Percentiles rank a stretch among this genome's conserved stretches.
These are phyloP conservation scores for Lodderomyces pseudojiufengensis DNA, from an alignment of 1,139 yeast species.

Conservation along the genomic window DNA sequence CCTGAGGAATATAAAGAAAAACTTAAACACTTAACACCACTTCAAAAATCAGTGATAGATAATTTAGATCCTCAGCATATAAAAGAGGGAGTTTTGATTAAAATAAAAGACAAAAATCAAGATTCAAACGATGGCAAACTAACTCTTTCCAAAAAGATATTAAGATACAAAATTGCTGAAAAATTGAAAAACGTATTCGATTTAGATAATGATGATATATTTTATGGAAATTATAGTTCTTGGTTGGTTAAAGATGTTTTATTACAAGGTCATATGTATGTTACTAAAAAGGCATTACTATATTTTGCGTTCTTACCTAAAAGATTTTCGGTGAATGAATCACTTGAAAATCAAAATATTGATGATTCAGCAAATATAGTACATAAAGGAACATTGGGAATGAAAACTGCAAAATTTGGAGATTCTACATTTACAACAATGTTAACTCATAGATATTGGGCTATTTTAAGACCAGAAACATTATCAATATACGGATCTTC, in stretches of 20 bases:
- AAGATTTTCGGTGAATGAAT: constrained; percentile 14
- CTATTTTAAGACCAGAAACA: constrained; percentile 65
- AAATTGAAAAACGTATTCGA: constrained; percentile 36
- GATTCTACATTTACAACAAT: constrained; percentile 36
- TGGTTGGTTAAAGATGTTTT: constrained; percentile 84
- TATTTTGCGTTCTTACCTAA: constrained; percentile 84
- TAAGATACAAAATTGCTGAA: constrained; percentile 32
- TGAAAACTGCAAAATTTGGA: constrained; percentile 45
- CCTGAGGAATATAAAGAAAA: constrained; percentile 5
- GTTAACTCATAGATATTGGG: constrained; percentile 59
- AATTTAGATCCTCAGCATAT: constrained; percentile 28
- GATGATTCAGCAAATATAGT: constrained; percentile 33
- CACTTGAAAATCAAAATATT: constrained; percentile 6
- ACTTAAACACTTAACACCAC: constrained; percentile 18
- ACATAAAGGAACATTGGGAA: constrained; percentile 48
- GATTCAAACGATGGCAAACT: constrained; percentile 13
- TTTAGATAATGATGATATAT: constrained; percentile 46
- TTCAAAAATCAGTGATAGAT: constrained; percentile 34
- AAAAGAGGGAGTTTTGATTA: constrained; percentile 20
- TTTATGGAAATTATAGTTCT: constrained; percentile 58
- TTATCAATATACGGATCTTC: constrained; percentile 67
- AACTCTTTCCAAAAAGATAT: constrained; percentile 14
- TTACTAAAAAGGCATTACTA: constrained; percentile 61
- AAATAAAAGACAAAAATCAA: constrained; percentile 14
- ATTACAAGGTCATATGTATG: constrained; percentile 78